Conservation (phyloP, 768 basidiomycete species). For the Psilocybe sp. region DNA sequence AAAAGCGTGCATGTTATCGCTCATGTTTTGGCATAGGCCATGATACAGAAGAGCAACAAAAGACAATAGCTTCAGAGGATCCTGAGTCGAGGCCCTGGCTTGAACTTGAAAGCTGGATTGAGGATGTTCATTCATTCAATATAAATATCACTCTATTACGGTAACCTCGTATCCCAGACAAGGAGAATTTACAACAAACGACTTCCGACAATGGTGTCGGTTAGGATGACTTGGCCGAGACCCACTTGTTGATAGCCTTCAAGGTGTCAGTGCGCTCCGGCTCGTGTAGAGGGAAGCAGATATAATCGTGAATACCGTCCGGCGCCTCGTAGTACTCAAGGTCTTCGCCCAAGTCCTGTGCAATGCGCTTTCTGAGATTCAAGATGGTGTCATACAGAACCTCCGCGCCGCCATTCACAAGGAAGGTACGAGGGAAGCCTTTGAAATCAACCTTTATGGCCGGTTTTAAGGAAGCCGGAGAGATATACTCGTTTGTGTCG, state of each 20-base stretch:
- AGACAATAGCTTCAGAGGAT: no score
- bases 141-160: no score
- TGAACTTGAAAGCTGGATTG: no score
- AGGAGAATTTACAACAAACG: no score
- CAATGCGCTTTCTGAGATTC: constrained; percentile 47
- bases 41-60: no score
- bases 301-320: constrained; percentile 54
- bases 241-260: constrained; percentile 49
- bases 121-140: no score
- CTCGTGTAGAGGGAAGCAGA: constrained; percentile 48
- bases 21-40: no score
- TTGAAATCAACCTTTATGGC: constrained; percentile 39
- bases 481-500: constrained; percentile 51
- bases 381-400: constrained; percentile 50
- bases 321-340: constrained; percentile 45
- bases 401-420: constrained; percentile 57
- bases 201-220: no score
- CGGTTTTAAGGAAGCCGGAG: constrained; percentile 49
- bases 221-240: constrained; percentile 9
- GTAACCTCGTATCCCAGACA: no score
- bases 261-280: constrained; percentile 50
- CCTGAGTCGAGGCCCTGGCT: no score
- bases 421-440: constrained; percentile 60
- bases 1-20: no score
- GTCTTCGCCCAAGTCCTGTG: constrained; percentile 46